phyloP scores from a whole-genome alignment of 495 filamentous ascomycete genomes.

The Melanomma pulvis-pyrius region DNA sequence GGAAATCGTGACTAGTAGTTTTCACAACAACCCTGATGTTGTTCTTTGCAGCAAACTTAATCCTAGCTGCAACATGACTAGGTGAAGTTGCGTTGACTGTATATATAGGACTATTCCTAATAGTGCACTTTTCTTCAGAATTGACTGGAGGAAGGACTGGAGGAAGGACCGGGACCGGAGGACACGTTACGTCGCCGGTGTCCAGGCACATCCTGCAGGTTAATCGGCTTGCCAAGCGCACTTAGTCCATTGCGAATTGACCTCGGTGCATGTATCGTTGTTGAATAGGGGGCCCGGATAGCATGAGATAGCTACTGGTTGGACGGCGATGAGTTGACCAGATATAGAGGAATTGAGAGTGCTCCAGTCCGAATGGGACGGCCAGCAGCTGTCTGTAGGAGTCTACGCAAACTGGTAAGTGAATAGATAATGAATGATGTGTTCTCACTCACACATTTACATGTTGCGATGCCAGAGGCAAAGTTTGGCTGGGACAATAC shows the following conservation, averaged over 20 bases:
- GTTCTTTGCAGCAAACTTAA: conserved; percentile 64
- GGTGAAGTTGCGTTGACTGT: conserved; percentile 60
- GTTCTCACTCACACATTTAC: neutral
- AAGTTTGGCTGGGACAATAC: neutral
- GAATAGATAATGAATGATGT: neutral
- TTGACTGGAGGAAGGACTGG: neutral
- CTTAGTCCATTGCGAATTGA: neutral
- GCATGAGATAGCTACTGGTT: neutral
- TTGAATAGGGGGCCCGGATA: neutral
- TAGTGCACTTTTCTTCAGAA: conserved; percentile 48
- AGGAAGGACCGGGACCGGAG: too few relatives aligned
- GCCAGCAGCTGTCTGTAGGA: neutral
- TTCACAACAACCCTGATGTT: conserved; percentile 64
- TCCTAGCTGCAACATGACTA: conserved; percentile 59
- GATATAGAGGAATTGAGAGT: neutral
- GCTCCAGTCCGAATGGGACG: neutral
- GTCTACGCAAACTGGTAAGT: neutral
- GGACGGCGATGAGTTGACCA: neutral
- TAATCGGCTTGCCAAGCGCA: neutral
- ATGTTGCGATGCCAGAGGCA: neutral
- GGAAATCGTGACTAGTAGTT: conserved; percentile 64
- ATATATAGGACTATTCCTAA: conserved; percentile 61
- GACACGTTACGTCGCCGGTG: neutral
- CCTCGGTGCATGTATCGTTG: neutral
- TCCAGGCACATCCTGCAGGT: neutral